Evolutionary conservation across 495 filamentous ascomycete species (phyloP), one percentile per base, ranked within the genome.

Genomic region (Penicillium herquei): DNA sequence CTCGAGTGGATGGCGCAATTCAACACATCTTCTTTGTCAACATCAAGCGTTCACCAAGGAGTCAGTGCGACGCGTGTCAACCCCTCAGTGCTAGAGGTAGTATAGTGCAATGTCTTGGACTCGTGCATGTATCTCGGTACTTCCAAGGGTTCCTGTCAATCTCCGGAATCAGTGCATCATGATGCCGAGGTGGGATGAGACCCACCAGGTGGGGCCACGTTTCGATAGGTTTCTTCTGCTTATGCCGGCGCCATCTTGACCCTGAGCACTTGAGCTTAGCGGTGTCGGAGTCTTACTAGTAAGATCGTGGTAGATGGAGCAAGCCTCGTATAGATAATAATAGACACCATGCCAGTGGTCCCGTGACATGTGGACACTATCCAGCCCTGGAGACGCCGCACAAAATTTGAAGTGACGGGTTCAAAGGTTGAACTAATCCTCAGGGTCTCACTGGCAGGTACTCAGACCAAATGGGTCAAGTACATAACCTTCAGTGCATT

Each of bases 1-100:
- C 53, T 33, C 34, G 32, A 39, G 43, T 32, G 43, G 64, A 74
- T 74, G 71, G 68, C 71, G 61, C 54, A 57, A 66, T 63, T 45
- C 35, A 12, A 40, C 21, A 16, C 11, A 18, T 47, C 31, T 39
- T 37, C 43, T 21, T 52, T 52, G 14, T 52, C 26, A 16, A n/a
- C 21, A 17, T 12, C 21, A 12, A 26, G 37, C 31, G 26, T 48
- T 26, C 16, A 6, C 18, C 6, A 48, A 35, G 45, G 21, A 17
- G 26, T 12, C 41, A 21, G 39, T 17, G 14, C 39, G 7, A 39
- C 37, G 13, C 14, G 8, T 13, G 12, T 17, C 12, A 37, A 37
- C 34, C 34, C 34, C 34, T 37, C 34, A 37, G 8, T 13, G 9
- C 8, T 37, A 13, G 34, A 37, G 8, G 34, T 37, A 37, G 34